A percentile compares a stretch with the other conserved stretches of the same genome.
These are phyloP conservation scores for Crithidia sp. DNA, from an alignment of 208 protist genomes.

Conservation along the genomic window DNA sequence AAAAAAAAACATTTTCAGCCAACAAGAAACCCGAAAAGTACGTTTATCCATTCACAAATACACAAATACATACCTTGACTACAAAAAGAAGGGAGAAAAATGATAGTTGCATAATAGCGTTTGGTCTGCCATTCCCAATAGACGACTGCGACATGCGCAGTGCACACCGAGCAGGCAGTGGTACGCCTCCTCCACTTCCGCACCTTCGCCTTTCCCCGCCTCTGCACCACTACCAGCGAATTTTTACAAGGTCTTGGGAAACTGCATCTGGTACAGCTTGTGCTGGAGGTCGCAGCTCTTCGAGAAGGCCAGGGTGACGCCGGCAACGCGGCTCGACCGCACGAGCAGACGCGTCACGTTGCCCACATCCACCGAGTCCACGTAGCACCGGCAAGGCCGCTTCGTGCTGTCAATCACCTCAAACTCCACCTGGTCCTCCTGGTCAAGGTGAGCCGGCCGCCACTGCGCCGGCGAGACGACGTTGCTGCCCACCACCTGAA, in stretches of 20 bases:
- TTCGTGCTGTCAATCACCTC: slow-evolving; percentile 86
- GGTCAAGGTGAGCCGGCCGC: slow-evolving; percentile 84
- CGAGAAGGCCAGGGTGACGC: slow-evolving; percentile 84
- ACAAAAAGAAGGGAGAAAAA: no score
- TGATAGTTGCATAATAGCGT: no score
- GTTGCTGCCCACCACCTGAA: slow-evolving; percentile 91
- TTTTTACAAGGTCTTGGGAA: slow-evolving; percentile 67
- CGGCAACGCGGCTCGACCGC: slow-evolving; percentile 82
- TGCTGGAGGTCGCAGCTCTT: slow-evolving; percentile 89
- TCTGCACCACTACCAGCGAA: neutral
- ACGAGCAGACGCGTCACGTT: slow-evolving; percentile 85
- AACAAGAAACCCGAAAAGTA: no score
- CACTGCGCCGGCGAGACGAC: slow-evolving; percentile 90
- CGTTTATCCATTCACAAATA: no score
- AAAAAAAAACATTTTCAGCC: no score
- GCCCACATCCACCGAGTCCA: slow-evolving; percentile 87
- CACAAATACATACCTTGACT: no score
- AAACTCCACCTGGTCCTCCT: slow-evolving; percentile 90
- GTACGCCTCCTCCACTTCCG: neutral
- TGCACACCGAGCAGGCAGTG: neutral
- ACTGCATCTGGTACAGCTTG: slow-evolving; percentile 92
- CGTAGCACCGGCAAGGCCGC: slow-evolving; percentile 87
- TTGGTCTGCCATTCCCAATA: no score
- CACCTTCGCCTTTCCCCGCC: neutral
- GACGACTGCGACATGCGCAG: neutral